A percentile compares a stretch with the other conserved stretches of the same genome.
Conservation (phyloP, 1,139 yeast genomes). For the Taiozyma sp. region DNA sequence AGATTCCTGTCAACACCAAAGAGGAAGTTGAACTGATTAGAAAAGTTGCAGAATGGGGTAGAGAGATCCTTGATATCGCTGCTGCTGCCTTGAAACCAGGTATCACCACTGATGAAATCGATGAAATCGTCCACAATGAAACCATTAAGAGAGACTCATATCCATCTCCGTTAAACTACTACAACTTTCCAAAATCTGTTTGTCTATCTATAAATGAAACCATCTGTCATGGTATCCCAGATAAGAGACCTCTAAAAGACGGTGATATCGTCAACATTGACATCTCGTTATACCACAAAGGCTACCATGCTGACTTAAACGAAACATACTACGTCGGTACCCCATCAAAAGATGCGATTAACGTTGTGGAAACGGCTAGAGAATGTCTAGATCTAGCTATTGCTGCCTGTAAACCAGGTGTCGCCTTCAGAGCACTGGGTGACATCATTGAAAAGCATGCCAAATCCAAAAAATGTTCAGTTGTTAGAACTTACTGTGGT, state of each 20-base stretch:
- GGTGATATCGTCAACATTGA: conserved; percentile 96
- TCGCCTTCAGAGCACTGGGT: conserved; percentile 83
- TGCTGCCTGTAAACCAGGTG: conserved; percentile 84
- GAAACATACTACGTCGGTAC: conserved; percentile 98
- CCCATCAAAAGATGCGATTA: conserved; percentile 78
- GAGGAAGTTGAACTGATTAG: conserved; percentile 74
- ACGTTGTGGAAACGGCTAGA: conserved; percentile 91
- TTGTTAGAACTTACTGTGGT: conserved; percentile 89
- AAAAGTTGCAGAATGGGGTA: conserved; percentile 67
- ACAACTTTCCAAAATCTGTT: conserved; percentile 87
- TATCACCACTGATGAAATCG: conserved; percentile 89
- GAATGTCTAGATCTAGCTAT: conserved; percentile 86
- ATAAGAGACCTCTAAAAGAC: conserved; percentile 75
- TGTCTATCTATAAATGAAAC: conserved; percentile 95
- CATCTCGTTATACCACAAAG: conserved; percentile 78
- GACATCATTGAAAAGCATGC: conserved; percentile 89
- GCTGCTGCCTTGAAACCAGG: conserved; percentile 86
- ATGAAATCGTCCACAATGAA: conserved; percentile 80
- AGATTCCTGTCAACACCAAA: conserved; percentile 55
- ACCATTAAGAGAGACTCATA: conserved; percentile 86
- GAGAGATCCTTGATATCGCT: conserved; percentile 85
- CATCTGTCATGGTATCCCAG: conserved; percentile 97
- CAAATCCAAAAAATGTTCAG: conserved; percentile 70
- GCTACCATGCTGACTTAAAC: conserved; percentile 91
- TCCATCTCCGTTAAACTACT: conserved; percentile 95